phyloP scores from a whole-genome alignment of 2,329 filamentous ascomycete genomes.

The Aureobasidium leucospermi region DNA sequence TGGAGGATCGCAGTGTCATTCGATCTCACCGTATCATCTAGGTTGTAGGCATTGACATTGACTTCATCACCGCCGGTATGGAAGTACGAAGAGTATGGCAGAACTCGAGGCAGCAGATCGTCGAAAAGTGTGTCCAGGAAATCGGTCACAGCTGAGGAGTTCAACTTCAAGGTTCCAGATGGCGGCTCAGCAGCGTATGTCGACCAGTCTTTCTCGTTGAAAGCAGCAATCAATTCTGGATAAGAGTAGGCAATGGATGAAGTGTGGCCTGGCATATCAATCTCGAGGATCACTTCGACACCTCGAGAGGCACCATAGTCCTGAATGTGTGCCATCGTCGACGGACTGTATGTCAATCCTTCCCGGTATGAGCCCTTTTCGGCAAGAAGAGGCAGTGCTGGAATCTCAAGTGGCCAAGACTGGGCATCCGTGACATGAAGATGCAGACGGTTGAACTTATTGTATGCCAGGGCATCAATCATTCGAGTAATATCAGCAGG shows the following conservation, averaged over 20 bases:
- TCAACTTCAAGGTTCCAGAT: conserved; percentile 64
- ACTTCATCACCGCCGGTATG: conserved; percentile 86
- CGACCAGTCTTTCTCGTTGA: conserved; percentile 48
- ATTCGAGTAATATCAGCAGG: conserved; percentile 62
- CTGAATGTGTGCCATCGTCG: conserved; percentile 60
- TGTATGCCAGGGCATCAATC: conserved; percentile 69
- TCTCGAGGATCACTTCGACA: conserved; percentile 65
- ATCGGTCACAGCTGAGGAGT: conserved; percentile 59
- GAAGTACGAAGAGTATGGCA: conserved; percentile 66
- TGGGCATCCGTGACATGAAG: conserved; percentile 77
- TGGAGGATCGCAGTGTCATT: conserved; percentile 58
- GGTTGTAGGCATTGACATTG: conserved; percentile 64
- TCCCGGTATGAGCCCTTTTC: conserved; percentile 65
- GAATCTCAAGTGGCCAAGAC: conserved; percentile 78
- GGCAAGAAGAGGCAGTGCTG: conserved; percentile 63
- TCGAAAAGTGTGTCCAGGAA: conserved; percentile 67
- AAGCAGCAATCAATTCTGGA: conserved; percentile 65
- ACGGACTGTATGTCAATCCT: conserved; percentile 59
- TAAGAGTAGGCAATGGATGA: conserved; percentile 58
- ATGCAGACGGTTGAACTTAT: conserved; percentile 77
- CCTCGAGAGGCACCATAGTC: conserved; percentile 62
- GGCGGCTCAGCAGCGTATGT: conserved; percentile 49
- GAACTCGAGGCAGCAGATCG: conserved; percentile 68
- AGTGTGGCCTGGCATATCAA: conserved; percentile 76
- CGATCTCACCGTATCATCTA: conserved; percentile 65